These are phyloP conservation scores for Dioszegia crocea DNA, from an alignment of 768 basidiomycete species.

Conservation along the genomic window DNA sequence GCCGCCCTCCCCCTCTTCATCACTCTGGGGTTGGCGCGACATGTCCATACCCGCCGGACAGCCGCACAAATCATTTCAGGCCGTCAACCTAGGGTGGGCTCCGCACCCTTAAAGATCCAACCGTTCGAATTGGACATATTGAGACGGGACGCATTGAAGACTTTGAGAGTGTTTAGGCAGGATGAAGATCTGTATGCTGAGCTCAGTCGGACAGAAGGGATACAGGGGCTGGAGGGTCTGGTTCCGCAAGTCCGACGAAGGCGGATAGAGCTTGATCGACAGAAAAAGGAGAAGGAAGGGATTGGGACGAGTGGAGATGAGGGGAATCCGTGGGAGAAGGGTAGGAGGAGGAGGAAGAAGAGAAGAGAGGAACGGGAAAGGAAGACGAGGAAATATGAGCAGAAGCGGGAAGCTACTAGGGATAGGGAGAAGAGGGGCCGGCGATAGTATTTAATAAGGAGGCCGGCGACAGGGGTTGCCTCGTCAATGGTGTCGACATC, in stretches of 20 bases:
- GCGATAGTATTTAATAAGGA: too few species aligned
- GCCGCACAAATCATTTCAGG: slow-evolving; percentile 8
- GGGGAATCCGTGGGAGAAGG: background rate
- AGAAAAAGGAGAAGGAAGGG: slow-evolving; percentile 1
- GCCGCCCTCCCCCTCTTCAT: slow-evolving; percentile 1
- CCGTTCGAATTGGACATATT: slow-evolving; percentile 7
- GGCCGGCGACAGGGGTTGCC: too few species aligned
- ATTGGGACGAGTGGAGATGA: background rate
- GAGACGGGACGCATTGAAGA: background rate
- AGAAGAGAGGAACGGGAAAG: too few species aligned
- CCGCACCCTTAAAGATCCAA: background rate
- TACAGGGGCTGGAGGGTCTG: background rate
- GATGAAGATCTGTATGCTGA: background rate
- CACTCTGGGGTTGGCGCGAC: background rate
- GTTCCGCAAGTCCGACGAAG: background rate
- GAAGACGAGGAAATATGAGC: too few species aligned
- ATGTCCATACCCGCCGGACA: background rate
- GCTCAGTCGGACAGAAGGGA: background rate
- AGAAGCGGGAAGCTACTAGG: too few species aligned
- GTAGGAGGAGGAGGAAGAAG: background rate
- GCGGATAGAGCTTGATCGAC: background rate
- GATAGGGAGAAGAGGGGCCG: background rate
- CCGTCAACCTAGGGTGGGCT: background rate
- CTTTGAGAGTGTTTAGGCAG: background rate
- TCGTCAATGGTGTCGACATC: too few species aligned